Evolutionary conservation across 2,329 filamentous ascomycete genomes (phyloP).

Genomic region (Fusarium buharicum): DNA sequence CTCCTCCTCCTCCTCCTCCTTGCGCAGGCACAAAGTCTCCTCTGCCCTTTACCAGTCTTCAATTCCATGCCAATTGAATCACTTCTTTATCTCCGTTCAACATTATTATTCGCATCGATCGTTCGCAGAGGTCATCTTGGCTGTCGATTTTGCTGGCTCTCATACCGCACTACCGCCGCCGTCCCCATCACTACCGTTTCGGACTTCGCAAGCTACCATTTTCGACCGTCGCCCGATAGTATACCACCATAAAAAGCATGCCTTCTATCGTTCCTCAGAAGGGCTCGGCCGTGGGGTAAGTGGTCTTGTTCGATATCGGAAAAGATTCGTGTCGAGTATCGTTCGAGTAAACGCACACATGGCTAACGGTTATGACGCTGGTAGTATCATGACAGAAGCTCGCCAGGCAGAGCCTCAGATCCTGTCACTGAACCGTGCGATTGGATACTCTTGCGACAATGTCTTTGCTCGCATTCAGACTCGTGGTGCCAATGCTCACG

Average conservation of each 20-base stretch:
- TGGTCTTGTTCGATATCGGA: not conserved
- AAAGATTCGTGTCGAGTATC: slow-evolving; percentile 2
- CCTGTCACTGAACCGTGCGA: not conserved
- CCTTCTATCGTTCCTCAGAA: slow-evolving; percentile 18
- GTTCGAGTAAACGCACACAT: not conserved
- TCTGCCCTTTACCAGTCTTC: not conserved
- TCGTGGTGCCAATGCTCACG: not conserved
- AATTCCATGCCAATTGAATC: slow-evolving; percentile 1
- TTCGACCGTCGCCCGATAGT: not conserved
- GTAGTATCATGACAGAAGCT: slow-evolving; percentile 2
- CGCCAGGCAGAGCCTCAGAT: slow-evolving; percentile 9
- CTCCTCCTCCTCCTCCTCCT: not conserved
- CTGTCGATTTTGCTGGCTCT: not conserved
- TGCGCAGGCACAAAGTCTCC: not conserved
- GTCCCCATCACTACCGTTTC: not conserved
- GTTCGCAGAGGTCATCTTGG: slow-evolving; percentile 4
- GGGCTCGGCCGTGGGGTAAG: slow-evolving; percentile 28
- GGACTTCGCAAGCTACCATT: not conserved
- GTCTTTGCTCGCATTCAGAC: slow-evolving; percentile 10
- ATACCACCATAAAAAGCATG: slow-evolving; percentile 1
- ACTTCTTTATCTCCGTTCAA: not conserved
- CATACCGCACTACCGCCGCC: not conserved
- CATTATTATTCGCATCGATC: slow-evolving; percentile 7
- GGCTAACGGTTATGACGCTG: slow-evolving; percentile 16
- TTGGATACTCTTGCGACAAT: slow-evolving; percentile 2